Conservation (phyloP, 2,329 filamentous ascomycete species). For the Sporothrix sp. region DNA sequence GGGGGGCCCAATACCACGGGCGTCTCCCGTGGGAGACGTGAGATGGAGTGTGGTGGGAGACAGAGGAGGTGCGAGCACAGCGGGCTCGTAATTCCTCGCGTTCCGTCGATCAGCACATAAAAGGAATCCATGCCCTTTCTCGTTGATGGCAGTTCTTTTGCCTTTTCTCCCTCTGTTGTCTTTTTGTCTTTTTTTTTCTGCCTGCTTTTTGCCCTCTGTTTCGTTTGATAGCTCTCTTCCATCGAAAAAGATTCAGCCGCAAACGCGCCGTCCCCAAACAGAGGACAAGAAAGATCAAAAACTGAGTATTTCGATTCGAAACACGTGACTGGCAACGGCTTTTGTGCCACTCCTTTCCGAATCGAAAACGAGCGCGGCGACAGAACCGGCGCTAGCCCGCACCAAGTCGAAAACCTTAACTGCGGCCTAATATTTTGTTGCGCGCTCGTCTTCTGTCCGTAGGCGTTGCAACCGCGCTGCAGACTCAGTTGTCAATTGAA, state of each 20-base stretch:
- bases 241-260: too few species aligned
- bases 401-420: background rate
- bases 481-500: too few species aligned
- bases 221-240: too few species aligned
- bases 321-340: too few species aligned
- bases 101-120: background rate
- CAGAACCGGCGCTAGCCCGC: slow-evolving; percentile 11
- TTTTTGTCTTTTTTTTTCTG: background rate
- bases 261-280: too few species aligned
- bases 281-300: background rate
- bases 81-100: too few species aligned
- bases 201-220: too few species aligned
- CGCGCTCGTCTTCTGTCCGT: background rate
- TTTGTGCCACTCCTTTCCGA: too few species aligned
- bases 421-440: background rate
- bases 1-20: background rate
- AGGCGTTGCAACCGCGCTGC: too few species aligned
- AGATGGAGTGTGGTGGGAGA: too few species aligned
- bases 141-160: background rate
- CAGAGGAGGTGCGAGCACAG: too few species aligned
- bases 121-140: background rate
- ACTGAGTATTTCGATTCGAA: too few species aligned
- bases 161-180: background rate
- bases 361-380: background rate
- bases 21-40: background rate